phyloP scores from a whole-genome alignment of 2,329 filamentous ascomycete genomes.

The Ascomycota sp. region DNA sequence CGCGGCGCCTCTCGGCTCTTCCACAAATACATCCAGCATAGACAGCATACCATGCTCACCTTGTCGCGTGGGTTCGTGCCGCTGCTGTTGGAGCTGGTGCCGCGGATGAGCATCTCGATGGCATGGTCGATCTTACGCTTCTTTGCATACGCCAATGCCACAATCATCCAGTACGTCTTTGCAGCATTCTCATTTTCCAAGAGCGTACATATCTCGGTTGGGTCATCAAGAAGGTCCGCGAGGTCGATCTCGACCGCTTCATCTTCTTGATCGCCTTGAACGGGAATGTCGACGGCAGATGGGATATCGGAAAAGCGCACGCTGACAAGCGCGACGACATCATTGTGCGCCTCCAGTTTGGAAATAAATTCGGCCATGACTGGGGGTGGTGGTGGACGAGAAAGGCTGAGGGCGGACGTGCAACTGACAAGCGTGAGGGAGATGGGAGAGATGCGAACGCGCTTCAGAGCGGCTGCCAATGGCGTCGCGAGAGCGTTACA shows the following conservation, averaged over 20 bases:
- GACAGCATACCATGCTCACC: conserved; percentile 61
- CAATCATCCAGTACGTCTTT: conserved; percentile 94
- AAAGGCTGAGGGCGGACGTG: too few species aligned
- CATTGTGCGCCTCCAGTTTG: too few species aligned
- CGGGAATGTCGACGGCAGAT: conserved; percentile 43
- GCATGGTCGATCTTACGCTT: conserved; percentile 80
- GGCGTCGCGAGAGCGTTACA: too few species aligned
- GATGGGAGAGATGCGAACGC: too few species aligned
- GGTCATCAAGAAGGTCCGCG: conserved; percentile 77
- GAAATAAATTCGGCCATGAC: too few species aligned
- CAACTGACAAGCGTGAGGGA: too few species aligned
- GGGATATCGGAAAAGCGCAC: conserved; percentile 45
- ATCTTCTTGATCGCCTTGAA: conserved; percentile 42
- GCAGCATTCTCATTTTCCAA: conserved; percentile 86
- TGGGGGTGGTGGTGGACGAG: too few species aligned
- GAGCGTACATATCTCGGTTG: conserved; percentile 82
- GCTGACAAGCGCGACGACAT: conserved; percentile 21
- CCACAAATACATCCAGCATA: conserved; percentile 82
- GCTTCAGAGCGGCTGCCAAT: too few species aligned
- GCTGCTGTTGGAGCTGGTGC: conserved; percentile 46
- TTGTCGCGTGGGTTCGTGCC: conserved; percentile 61
- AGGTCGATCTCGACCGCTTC: conserved; percentile 83
- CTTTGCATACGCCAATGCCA: conserved; percentile 89
- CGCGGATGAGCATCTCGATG: conserved; percentile 54
- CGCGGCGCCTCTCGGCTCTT: conserved; percentile 66